phyloP scores from a whole-genome alignment of 2,329 filamentous ascomycete genomes.

The Berkeleyomyces basicola region DNA sequence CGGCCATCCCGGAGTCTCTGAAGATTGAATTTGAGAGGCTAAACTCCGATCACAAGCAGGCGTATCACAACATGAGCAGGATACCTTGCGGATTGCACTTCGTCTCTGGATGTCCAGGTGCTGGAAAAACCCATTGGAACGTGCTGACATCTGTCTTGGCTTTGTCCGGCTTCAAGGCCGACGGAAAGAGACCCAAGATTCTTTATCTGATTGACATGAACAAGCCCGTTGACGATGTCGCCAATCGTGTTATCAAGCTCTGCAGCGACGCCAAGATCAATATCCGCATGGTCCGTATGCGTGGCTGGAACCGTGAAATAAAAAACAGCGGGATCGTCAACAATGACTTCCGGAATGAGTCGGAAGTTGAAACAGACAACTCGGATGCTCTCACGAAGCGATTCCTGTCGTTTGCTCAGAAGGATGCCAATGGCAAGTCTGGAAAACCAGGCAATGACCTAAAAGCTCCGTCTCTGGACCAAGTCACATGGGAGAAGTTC shows the following conservation, averaged over 20 bases:
- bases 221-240: conserved; percentile 29
- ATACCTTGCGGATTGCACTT: conserved; percentile 29
- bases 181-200: conserved; percentile 18
- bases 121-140: conserved; percentile 32
- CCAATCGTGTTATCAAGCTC: conserved; percentile 25
- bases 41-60: conserved; percentile 24
- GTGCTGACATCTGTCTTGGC: conserved; percentile 26
- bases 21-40: conserved; percentile 21
- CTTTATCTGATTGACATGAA: conserved; percentile 33
- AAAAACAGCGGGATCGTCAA: conserved; percentile 20
- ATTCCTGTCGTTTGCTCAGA: conserved; percentile 20
- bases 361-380: conserved; percentile 3
- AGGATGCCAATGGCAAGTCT: not conserved
- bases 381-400: conserved; percentile 17
- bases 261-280: conserved; percentile 22
- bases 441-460: not conserved
- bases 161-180: conserved; percentile 8
- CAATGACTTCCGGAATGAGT: not conserved
- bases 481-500: conserved; percentile 27
- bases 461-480: conserved; percentile 26
- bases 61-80: conserved; percentile 21
- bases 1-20: conserved; percentile 17
- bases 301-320: conserved; percentile 26
- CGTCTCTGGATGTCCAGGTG: conserved; percentile 30
- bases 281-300: conserved; percentile 24